Percentiles rank a stretch among this genome's conserved stretches.
Evolutionary conservation across 257 asterid genomes (phyloP).

Genomic region (Linderniella brevidens): DNA sequence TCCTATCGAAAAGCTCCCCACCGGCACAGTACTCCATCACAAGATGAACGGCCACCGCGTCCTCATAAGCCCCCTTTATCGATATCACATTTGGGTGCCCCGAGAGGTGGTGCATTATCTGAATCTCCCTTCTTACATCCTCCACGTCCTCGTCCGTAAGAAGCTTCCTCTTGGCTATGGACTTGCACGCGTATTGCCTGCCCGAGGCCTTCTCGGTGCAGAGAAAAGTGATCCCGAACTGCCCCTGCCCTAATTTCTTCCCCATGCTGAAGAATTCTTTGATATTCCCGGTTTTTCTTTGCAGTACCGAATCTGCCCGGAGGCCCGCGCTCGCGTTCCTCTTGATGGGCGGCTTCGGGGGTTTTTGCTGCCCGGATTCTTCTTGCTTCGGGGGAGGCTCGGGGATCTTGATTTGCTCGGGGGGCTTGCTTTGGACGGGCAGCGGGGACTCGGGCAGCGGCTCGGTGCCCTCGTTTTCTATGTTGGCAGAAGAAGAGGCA

Average conservation of each 20-base stretch:
- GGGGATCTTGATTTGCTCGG: slow-evolving; percentile 55
- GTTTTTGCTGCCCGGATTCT: slow-evolving; percentile 20
- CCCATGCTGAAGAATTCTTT: slow-evolving; percentile 63
- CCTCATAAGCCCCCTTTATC: slow-evolving; percentile 83
- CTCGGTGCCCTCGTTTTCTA: slow-evolving; percentile 29
- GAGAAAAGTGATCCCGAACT: slow-evolving; percentile 72
- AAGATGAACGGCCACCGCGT: slow-evolving; percentile 77
- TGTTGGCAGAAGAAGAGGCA: slow-evolving; percentile 23
- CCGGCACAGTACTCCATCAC: slow-evolving; percentile 92
- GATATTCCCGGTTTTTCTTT: slow-evolving; percentile 56
- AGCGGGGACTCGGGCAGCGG: slow-evolving; percentile 32
- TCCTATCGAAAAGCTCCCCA: slow-evolving; percentile 91
- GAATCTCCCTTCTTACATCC: slow-evolving; percentile 93
- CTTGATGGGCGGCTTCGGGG: slow-evolving; percentile 41
- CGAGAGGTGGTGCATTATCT: slow-evolving; percentile 91
- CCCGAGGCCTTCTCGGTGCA: slow-evolving; percentile 61
- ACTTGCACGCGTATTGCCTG: slow-evolving; percentile 75
- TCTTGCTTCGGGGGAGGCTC: slow-evolving; percentile 28
- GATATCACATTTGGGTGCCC: slow-evolving; percentile 89
- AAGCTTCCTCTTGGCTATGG: slow-evolving; percentile 86
- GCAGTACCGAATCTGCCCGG: slow-evolving; percentile 62
- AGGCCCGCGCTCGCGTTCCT: slow-evolving; percentile 87
- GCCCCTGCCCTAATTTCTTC: slow-evolving; percentile 92
- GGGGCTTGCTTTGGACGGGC: slow-evolving; percentile 67
- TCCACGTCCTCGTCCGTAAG: slow-evolving; percentile 81